Conservation (phyloP, 2,329 filamentous ascomycete genomes). For the Pseudogymnoascus sp. region DNA sequence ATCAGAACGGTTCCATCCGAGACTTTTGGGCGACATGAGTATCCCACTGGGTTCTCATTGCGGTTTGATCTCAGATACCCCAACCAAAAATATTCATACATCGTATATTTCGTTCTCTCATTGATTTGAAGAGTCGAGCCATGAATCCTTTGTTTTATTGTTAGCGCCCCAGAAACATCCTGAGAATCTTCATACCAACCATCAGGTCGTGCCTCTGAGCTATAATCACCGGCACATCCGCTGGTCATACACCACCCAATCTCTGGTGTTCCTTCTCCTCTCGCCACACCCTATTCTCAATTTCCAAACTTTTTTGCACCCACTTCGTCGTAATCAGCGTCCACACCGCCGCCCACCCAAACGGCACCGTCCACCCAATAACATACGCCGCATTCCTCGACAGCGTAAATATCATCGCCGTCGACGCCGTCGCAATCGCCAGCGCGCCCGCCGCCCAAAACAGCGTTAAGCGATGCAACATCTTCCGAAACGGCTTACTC, state of each 20-base stretch:
- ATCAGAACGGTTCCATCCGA: neutral
- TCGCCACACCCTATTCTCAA: constrained; percentile 20
- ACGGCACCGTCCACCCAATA: constrained; percentile 25
- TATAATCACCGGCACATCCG: neutral
- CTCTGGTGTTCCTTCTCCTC: neutral
- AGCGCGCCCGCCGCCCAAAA: constrained; percentile 38
- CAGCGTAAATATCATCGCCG: neutral
- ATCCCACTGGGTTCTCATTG: neutral
- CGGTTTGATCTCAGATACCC: neutral
- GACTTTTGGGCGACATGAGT: neutral
- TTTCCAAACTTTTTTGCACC: constrained; percentile 18
- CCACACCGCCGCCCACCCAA: constrained; percentile 16
- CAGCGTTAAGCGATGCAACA: constrained; percentile 43
- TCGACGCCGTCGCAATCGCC: neutral
- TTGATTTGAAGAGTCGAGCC: neutral
- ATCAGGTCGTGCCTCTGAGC: neutral
- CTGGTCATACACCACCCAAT: neutral
- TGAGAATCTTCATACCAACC: neutral
- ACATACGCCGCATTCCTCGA: constrained; percentile 5
- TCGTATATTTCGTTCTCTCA: neutral
- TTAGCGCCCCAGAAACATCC: too few species aligned
- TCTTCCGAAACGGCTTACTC: constrained; percentile 44
- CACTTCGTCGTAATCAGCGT: constrained; percentile 17
- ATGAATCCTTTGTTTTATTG: neutral
- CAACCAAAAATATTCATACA: neutral